Base-by-base conservation (phyloP, 2,329 filamentous ascomycete genomes). In the Aspergillus ochraceoroseus region DNA sequence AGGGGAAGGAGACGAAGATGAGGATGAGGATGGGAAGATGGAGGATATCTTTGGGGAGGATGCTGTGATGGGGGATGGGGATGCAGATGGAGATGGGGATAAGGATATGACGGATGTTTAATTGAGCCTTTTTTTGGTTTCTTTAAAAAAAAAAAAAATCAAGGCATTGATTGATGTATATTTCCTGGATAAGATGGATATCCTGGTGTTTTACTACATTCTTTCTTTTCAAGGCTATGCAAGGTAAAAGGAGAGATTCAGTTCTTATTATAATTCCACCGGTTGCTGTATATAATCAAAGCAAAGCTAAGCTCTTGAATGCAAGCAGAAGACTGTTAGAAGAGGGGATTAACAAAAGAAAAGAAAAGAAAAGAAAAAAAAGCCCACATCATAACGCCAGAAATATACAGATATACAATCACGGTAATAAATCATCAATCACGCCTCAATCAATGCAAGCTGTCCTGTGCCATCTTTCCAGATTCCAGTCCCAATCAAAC, bases 21-120 rank as follows among this genome's bases (percentile, higher is more conserved):
- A 67, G 20, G 68, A 71, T 36, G 66, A 57, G 14, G 69, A 71
- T 53, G 68, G 67, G 5, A 65, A 60, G 49, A 70, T 71, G 67
- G 68, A 71, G 51, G 68, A 71, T 56, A 59, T 71, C 6, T 70
- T 71, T 45, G 69, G 68, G 1, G 65, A 68, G 27, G 62, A 67
- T 49, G 56, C 61, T 4, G 54, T 54, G 2, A 66, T 66, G 61
- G 62, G 56, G 3, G 62, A 62, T 27, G 59, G 54, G 2, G 66
- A 64, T 41, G 61, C 26, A 1, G 48, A 66, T 43, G 61, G 38
- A 2, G 51, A 51, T 33, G 52, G 54, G 38, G 66, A 70, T 43
- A 64, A 64, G 40, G 59, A 61, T 8, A 70, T 70, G 66, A 64
- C 60, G 30, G 67, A 68, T 57, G 63, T 58, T 45, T 68, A 53